These are phyloP conservation scores for Lippia alba DNA, from an alignment of 305 asterid species.

Conservation along the genomic window DNA sequence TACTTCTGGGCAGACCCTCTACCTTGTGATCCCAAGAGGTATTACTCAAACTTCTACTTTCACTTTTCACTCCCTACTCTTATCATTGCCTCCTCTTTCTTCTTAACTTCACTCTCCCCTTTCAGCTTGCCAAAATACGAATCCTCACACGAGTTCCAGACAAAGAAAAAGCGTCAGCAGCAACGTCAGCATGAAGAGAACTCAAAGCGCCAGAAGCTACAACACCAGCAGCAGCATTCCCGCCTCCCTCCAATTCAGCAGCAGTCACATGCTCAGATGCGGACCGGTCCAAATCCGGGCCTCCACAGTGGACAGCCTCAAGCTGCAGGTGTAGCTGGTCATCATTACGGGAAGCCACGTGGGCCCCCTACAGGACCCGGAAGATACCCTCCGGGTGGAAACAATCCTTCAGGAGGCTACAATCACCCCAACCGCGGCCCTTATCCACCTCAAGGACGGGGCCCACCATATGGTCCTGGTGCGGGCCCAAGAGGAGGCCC, in stretches of 20 bases:
- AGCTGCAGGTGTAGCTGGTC: conserved; percentile 71
- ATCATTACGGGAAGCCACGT: conserved; percentile 79
- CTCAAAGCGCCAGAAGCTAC: conserved; percentile 81
- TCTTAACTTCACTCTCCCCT: conserved; percentile 19
- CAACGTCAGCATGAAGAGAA: conserved; percentile 88
- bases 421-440: conserved; percentile 78
- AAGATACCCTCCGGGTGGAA: conserved; percentile 76
- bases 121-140: conserved; percentile 89
- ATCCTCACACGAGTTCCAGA: conserved; percentile 95
- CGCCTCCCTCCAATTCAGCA: conserved; percentile 82
- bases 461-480: conserved; percentile 67
- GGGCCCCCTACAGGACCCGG: conserved; percentile 85
- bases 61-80: background rate
- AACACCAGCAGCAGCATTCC: conserved; percentile 74
- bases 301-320: conserved; percentile 68
- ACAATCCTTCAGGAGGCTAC: conserved; percentile 82
- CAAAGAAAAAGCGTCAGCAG: conserved; percentile 96
- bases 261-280: conserved; percentile 70
- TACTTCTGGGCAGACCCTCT: conserved; percentile 95
- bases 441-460: conserved; percentile 90
- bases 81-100: conserved; percentile 20
- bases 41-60: background rate
- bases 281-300: conserved; percentile 70
- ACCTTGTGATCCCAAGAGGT: conserved; percentile 97
- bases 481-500: conserved; percentile 81